A percentile compares a stretch with the other conserved stretches of the same genome.
Evolutionary conservation across 495 filamentous ascomycete species (phyloP).

Genomic region (Xylona heveae): DNA sequence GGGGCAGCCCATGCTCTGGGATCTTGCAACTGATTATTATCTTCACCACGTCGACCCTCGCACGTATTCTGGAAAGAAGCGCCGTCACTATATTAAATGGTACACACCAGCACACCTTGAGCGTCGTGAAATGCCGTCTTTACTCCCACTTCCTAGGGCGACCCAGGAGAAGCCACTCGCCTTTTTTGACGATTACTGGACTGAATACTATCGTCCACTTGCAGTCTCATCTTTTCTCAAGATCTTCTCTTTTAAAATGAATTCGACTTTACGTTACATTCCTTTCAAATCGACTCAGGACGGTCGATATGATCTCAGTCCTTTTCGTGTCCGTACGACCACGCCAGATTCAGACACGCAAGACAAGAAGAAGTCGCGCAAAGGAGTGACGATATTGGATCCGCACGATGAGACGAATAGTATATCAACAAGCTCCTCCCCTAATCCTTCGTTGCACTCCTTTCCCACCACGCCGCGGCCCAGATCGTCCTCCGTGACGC

Average conservation of each 20-base stretch:
- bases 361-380: slow-evolving; percentile 28
- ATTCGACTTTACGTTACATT: slow-evolving; percentile 62
- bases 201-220: slow-evolving; percentile 87
- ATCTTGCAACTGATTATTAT: slow-evolving; percentile 88
- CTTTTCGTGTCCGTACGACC: slow-evolving; percentile 51
- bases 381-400: slow-evolving; percentile 38
- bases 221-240: slow-evolving; percentile 71
- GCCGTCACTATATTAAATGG: slow-evolving; percentile 65
- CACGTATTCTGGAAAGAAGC: slow-evolving; percentile 38
- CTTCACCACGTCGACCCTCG: slow-evolving; percentile 77
- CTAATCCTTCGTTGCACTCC: too few species aligned
- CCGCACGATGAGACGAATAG: slow-evolving; percentile 20
- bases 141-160: slow-evolving; percentile 18
- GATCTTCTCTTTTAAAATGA: slow-evolving; percentile 77
- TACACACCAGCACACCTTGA: slow-evolving; percentile 61
- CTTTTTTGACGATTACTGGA: slow-evolving; percentile 83
- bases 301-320: slow-evolving; percentile 57
- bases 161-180: slow-evolving; percentile 32
- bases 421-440: not conserved
- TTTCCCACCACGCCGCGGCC: too few species aligned
- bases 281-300: slow-evolving; percentile 49
- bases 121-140: slow-evolving; percentile 28
- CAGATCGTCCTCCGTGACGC: slow-evolving; percentile 11
- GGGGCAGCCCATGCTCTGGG: slow-evolving; percentile 94
- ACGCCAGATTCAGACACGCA: slow-evolving; percentile 18